Percentiles rank a stretch among this genome's conserved stretches.
phyloP scores from a whole-genome alignment of 2,329 filamentous ascomycete genomes.

The Graphilbum fragrans region DNA sequence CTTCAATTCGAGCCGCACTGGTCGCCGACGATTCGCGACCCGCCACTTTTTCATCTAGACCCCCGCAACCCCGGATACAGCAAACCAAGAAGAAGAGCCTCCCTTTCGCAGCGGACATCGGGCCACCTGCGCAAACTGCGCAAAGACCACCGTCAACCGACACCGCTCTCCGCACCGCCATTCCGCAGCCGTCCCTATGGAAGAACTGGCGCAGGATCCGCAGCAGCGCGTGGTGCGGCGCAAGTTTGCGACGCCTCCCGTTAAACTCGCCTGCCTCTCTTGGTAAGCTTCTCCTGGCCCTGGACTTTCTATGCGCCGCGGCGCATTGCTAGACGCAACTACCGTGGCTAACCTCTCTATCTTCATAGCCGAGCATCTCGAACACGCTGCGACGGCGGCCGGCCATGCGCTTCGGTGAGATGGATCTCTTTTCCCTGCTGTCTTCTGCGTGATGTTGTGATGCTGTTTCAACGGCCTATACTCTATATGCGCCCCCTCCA shows the following conservation, averaged over 20 bases:
- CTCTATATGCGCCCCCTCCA: not conserved
- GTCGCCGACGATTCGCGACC: no score
- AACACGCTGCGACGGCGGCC: slow-evolving; percentile 13
- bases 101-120: no score
- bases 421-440: not conserved
- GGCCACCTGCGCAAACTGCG: no score
- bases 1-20: no score
- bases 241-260: slow-evolving; percentile 33
- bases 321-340: not conserved
- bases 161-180: no score
- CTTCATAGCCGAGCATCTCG: slow-evolving; percentile 11
- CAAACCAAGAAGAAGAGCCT: no score
- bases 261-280: slow-evolving; percentile 36
- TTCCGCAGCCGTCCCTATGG: not conserved
- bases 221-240: slow-evolving; percentile 8
- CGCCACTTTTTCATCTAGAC: no score
- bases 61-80: no score
- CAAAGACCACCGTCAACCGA: no score
- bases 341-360: not conserved
- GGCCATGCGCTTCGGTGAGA: slow-evolving; percentile 11
- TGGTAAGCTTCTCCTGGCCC: slow-evolving; percentile 23
- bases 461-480: not conserved
- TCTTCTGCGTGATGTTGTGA: not conserved
- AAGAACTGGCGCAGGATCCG: not conserved
- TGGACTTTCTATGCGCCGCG: not conserved